Conservation (phyloP, 2,329 filamentous ascomycete species). For the Massarina eburnea region DNA sequence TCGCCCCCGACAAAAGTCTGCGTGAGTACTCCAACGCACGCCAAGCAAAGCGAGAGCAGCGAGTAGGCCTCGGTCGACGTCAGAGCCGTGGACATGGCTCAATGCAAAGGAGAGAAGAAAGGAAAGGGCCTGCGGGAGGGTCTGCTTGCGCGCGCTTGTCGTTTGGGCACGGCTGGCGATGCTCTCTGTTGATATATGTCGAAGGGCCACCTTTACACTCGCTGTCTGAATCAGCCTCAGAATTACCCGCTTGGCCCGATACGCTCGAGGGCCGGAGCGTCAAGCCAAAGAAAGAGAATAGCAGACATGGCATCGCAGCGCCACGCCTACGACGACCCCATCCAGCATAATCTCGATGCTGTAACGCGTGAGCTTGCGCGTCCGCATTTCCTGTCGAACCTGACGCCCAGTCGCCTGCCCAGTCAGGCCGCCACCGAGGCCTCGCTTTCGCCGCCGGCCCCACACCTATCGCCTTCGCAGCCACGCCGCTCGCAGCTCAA, state of each 20-base stretch:
- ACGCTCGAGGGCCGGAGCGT: neutral
- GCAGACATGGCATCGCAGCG: slow-evolving; percentile 13
- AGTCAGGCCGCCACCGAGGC: slow-evolving; percentile 42
- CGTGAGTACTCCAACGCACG: slow-evolving; percentile 71
- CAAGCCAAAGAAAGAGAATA: neutral
- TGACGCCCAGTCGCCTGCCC: slow-evolving; percentile 41
- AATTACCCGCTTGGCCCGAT: slow-evolving; percentile 2
- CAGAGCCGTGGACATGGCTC: slow-evolving; percentile 44
- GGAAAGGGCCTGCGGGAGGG: slow-evolving; percentile 16
- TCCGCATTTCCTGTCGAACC: slow-evolving; percentile 36
- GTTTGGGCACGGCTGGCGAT: neutral
- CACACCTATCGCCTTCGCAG: slow-evolving; percentile 26
- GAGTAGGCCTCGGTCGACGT: slow-evolving; percentile 58
- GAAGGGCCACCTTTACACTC: slow-evolving; percentile 16
- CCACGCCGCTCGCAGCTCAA: slow-evolving; percentile 37
- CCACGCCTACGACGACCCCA: slow-evolving; percentile 27
- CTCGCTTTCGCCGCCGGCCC: slow-evolving; percentile 35
- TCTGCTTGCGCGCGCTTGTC: slow-evolving; percentile 12
- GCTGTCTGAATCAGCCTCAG: slow-evolving; percentile 2
- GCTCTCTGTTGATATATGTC: slow-evolving; percentile 5
- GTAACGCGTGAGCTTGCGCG: slow-evolving; percentile 36
- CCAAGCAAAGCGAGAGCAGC: slow-evolving; percentile 65
- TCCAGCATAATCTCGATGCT: slow-evolving; percentile 36
- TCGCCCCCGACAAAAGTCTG: slow-evolving; percentile 78
- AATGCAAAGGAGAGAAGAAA: slow-evolving; percentile 5